Evolutionary conservation across 208 protist genomes (phyloP).

Genomic region (Trypanosoma mega): DNA sequence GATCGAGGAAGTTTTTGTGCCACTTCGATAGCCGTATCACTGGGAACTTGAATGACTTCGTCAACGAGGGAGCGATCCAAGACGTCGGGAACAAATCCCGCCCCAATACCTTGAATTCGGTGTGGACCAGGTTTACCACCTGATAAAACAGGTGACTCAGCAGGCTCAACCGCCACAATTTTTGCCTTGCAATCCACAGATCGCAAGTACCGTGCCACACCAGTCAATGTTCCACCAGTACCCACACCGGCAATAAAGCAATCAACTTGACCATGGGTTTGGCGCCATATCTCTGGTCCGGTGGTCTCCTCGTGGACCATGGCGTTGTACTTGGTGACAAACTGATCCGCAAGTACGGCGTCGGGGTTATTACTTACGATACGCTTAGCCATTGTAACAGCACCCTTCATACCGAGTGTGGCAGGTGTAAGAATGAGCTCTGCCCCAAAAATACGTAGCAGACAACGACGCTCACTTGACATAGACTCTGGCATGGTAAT

Average conservation of each 20-base stretch:
- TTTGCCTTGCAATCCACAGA: slow-evolving; percentile 42
- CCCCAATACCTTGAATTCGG: slow-evolving; percentile 91
- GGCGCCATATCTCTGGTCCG: slow-evolving; percentile 86
- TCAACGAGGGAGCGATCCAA: slow-evolving; percentile 64
- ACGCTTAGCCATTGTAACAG: slow-evolving; percentile 75
- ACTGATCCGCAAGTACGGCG: slow-evolving; percentile 85
- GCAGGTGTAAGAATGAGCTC: slow-evolving; percentile 89
- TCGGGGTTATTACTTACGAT: slow-evolving; percentile 69
- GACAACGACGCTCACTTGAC: slow-evolving; percentile 82
- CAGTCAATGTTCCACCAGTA: slow-evolving; percentile 86
- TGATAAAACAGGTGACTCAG: slow-evolving; percentile 83
- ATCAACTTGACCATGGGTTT: slow-evolving; percentile 79
- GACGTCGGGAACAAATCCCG: slow-evolving; percentile 85
- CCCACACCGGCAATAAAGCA: slow-evolving; percentile 87
- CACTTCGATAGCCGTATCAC: slow-evolving; percentile 67
- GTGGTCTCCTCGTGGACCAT: slow-evolving; percentile 90
- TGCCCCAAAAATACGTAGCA: slow-evolving; percentile 84
- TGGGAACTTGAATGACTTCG: slow-evolving; percentile 70
- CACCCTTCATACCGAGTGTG: slow-evolving; percentile 88
- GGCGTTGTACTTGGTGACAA: slow-evolving; percentile 85
- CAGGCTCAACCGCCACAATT: slow-evolving; percentile 83
- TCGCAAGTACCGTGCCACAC: slow-evolving; percentile 73
- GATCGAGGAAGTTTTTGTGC: slow-evolving; percentile 66
- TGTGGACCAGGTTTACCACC: slow-evolving; percentile 80
- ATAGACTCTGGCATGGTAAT: slow-evolving; percentile 92